Evolutionary conservation across 1,284 basidiomycete genomes (phyloP), one percentile per base, ranked within the genome.

Genomic region (Mycena sp.): DNA sequence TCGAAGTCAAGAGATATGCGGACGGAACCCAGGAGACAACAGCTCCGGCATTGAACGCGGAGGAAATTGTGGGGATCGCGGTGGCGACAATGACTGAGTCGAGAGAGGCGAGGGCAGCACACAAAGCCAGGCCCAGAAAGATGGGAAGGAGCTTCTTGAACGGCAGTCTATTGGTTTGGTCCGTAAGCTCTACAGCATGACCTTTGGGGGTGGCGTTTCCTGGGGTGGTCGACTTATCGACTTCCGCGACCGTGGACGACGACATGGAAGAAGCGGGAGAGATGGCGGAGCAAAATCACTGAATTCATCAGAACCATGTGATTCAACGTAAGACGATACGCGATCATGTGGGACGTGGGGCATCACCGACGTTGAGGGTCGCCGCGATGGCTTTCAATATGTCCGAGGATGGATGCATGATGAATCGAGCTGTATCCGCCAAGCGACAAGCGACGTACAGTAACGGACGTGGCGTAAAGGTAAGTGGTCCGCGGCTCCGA

Each of bases 81-180:
- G 90, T 91, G 0, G 89, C 88, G 5, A 92, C 85, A 57, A 91
- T 87, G 6, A 87, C 86, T 6, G 86, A 86, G 67, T 90, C 88
- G 1, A 88, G 76, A 1, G 84, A 81, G 0, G 84, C 80, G 29
- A 90, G 81, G 16, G 87, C 74, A 45, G 84, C 83, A 63, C 87
- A 87, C 26, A 91, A 78, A 5, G 86, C 80, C 29, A 92, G 79
- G 9, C 89, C 85, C 2, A 80, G 71, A 66, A 92, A 90, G 7
- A 90, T 84, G 11, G 86, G 78, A n/a, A 91, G 74, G 40, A 92
- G 81, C 70, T 88, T 89, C 65, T 80, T 83, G 72, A 86, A 84
- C 0, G 91, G 92, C 5, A 93, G 81, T 21, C 92, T 81, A 70
- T 92, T 92, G 16, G 91, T 93, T 75, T 93, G 91, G 76, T 93